These are phyloP conservation scores for Hanseniaspora nectarophila DNA, from an alignment of 805 yeast genomes.

Conservation along the genomic window DNA sequence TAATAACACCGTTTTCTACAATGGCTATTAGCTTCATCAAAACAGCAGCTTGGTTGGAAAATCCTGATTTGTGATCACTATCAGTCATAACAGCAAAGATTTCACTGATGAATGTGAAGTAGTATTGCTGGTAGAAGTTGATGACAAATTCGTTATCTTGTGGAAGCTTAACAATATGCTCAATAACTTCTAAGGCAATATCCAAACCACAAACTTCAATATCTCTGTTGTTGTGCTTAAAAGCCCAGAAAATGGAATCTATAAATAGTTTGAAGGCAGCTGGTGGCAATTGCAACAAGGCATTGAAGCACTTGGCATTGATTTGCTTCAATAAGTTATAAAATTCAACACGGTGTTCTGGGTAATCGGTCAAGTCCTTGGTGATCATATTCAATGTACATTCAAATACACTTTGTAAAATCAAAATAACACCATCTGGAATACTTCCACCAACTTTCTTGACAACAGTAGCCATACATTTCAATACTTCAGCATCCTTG, in stretches of 20 bases:
- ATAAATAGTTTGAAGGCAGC: slow-evolving; percentile 83
- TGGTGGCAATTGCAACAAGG: slow-evolving; percentile 77
- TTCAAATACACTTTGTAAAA: slow-evolving; percentile 83
- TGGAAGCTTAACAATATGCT: slow-evolving; percentile 61
- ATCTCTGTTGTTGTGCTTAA: slow-evolving; percentile 92
- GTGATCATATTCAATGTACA: slow-evolving; percentile 92
- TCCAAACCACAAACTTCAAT: slow-evolving; percentile 87
- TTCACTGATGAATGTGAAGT: slow-evolving; percentile 79
- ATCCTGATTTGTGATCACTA: slow-evolving; percentile 95
- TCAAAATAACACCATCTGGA: slow-evolving; percentile 77
- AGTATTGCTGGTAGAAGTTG: slow-evolving; percentile 79
- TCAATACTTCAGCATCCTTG: slow-evolving; percentile 92
- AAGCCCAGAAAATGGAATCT: slow-evolving; percentile 95
- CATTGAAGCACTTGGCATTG: slow-evolving; percentile 71
- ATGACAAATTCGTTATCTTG: slow-evolving; percentile 61
- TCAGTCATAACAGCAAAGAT: slow-evolving; percentile 89
- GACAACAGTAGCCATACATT: slow-evolving; percentile 86
- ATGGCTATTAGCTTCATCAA: slow-evolving; percentile 72
- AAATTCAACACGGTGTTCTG: slow-evolving; percentile 94
- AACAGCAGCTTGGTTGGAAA: slow-evolving; percentile 73
- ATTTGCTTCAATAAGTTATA: slow-evolving; percentile 82
- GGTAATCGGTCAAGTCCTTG: slow-evolving; percentile 89
- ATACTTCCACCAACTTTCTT: slow-evolving; percentile 76
- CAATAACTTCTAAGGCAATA: slow-evolving; percentile 68
- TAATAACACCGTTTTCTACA: slow-evolving; percentile 63